Percentiles rank a stretch among this genome's conserved stretches.
Conservation (phyloP, 352 stramenopile genomes). For the Globisporangium paroecandrum region DNA sequence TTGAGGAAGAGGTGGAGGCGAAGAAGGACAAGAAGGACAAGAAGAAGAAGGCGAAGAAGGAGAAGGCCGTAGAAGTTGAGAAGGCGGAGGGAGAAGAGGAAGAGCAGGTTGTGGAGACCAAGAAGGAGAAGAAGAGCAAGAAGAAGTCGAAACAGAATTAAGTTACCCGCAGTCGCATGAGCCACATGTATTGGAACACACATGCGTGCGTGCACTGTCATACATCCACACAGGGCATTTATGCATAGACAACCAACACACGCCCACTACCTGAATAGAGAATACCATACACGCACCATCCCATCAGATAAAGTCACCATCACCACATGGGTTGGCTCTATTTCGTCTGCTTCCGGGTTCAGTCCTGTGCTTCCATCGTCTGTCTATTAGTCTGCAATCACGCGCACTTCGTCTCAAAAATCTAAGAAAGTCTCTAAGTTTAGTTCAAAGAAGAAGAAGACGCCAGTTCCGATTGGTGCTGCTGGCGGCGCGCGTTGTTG, state of each 20-base stretch:
- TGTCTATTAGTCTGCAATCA: not conserved
- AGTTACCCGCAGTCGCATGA: not conserved
- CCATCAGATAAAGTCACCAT: not conserved
- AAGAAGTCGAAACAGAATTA: constrained; percentile 34
- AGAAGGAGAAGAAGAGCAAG: constrained; percentile 30
- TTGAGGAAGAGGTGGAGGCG: constrained; percentile 16
- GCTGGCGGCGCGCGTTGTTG: constrained; percentile 24
- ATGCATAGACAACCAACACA: not conserved
- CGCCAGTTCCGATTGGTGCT: not conserved
- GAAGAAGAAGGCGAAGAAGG: constrained; percentile 34
- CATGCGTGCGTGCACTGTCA: not conserved
- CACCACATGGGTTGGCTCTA: not conserved
- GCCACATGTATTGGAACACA: not conserved
- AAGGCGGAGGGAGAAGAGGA: constrained; percentile 18
- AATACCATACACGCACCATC: not conserved
- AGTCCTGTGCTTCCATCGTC: not conserved
- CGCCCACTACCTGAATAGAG: not conserved
- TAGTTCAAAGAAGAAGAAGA: not conserved
- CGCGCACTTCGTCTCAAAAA: not conserved
- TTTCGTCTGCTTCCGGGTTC: not conserved
- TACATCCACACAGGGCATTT: not conserved
- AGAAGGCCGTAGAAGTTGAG: not conserved
- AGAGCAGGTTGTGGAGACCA: not conserved
- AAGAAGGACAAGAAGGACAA: constrained; percentile 26
- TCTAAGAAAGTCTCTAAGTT: not conserved